Evolutionary conservation across 352 stramenopile genomes (phyloP).

Genomic region (Plasmopara halstedii): DNA sequence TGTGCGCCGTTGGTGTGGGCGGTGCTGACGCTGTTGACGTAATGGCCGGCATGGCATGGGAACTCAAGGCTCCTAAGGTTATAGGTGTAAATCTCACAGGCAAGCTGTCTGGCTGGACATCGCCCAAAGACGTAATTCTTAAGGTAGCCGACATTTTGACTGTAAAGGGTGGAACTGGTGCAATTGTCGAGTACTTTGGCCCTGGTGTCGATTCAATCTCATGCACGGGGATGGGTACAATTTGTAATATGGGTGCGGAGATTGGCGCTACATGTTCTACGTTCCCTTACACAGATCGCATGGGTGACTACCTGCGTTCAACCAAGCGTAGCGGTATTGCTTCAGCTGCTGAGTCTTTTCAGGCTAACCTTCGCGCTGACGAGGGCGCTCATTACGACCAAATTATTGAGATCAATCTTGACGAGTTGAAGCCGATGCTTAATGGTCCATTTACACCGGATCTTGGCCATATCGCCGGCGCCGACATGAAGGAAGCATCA

Average conservation of each 20-base stretch:
- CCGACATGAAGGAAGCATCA: constrained; percentile 50
- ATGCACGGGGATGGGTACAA: constrained; percentile 92
- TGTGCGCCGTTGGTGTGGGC: constrained; percentile 90
- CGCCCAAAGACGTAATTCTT: constrained; percentile 91
- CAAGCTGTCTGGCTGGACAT: constrained; percentile 90
- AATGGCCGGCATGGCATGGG: constrained; percentile 92
- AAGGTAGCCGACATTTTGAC: constrained; percentile 92
- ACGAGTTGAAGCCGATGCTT: constrained; percentile 84
- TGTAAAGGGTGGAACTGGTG: constrained; percentile 90
- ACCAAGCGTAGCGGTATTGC: constrained; percentile 87
- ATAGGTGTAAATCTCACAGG: constrained; percentile 92
- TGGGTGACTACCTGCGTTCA: constrained; percentile 88
- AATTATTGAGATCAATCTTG: constrained; percentile 91
- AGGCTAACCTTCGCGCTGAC: constrained; percentile 82
- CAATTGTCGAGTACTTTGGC: constrained; percentile 92
- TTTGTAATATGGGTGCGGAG: constrained; percentile 94
- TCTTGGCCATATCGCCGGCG: constrained; percentile 76
- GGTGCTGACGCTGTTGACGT: constrained; percentile 90
- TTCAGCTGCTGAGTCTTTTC: constrained; percentile 82
- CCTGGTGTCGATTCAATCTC: constrained; percentile 90
- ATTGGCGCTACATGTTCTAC: constrained; percentile 92
- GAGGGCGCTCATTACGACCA: constrained; percentile 89
- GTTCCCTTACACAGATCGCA: constrained; percentile 90
- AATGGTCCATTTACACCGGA: constrained; percentile 92
- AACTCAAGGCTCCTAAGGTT: constrained; percentile 93